Conservation (phyloP, 1,284 basidiomycete species). For the Microstroma glucosiphilum region DNA sequence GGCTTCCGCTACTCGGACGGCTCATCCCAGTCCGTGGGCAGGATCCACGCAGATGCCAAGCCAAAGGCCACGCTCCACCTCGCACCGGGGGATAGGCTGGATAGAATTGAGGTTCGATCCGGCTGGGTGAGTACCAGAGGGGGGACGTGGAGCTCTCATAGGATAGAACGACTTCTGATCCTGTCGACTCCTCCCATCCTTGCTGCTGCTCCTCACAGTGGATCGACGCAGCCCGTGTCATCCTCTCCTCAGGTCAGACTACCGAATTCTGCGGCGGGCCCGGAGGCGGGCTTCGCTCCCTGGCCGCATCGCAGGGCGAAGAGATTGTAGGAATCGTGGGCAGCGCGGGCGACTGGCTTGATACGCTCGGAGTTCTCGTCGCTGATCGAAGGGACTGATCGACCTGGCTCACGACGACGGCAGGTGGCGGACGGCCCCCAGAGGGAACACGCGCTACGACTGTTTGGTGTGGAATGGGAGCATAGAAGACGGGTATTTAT, state of each 20-base stretch:
- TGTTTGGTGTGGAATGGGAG: too few species aligned
- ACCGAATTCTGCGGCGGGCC: neutral
- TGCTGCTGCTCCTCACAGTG: neutral
- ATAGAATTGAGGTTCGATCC: neutral
- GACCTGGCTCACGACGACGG: too few species aligned
- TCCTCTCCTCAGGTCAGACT: neutral
- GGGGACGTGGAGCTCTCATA: too few species aligned
- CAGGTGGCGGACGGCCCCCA: too few species aligned
- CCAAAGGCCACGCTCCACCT: neutral
- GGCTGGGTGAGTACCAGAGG: neutral
- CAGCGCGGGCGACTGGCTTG: slow-evolving; percentile 2
- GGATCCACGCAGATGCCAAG: neutral
- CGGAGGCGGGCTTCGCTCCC: neutral
- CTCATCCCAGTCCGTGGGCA: neutral
- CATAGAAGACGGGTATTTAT: too few species aligned
- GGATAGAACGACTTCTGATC: too few species aligned
- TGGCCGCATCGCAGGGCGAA: neutral
- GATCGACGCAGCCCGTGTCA: neutral
- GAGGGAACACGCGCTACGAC: too few species aligned
- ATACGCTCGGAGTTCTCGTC: neutral
- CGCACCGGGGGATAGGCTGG: neutral
- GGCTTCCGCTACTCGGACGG: slow-evolving; percentile 6
- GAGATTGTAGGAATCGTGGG: slow-evolving; percentile 1
- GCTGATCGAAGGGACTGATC: neutral
- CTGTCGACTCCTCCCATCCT: too few species aligned